These are phyloP conservation scores for Penicillium bialowiezense DNA, from an alignment of 495 filamentous ascomycete genomes.

Conservation along the genomic window DNA sequence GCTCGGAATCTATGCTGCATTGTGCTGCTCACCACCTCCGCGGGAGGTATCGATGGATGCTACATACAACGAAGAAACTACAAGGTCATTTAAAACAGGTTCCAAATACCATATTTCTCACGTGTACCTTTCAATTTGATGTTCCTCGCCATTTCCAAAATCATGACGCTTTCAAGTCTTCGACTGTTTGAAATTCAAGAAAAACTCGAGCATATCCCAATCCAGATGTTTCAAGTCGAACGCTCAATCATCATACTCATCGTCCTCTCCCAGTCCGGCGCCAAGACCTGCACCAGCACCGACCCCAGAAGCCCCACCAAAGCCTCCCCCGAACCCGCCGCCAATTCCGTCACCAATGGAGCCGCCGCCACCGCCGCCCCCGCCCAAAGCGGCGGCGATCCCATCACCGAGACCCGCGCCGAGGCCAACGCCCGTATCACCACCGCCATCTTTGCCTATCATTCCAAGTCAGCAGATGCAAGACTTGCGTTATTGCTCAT, in stretches of 20 bases:
- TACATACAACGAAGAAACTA: no score
- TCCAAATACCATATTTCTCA: no score
- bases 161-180: no score
- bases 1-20: no score
- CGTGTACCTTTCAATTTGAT: no score
- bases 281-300: not conserved
- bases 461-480: not conserved
- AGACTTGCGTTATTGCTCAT: no score
- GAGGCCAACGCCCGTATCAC: not conserved
- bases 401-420: not conserved
- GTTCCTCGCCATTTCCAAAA: no score
- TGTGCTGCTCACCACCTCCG: no score
- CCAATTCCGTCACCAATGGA: conserved; percentile 1
- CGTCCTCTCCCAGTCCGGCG: not conserved
- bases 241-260: not conserved
- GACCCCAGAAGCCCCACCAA: not conserved
- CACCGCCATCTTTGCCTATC: not conserved
- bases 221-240: not conserved
- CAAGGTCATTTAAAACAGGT: no score
- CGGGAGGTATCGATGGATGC: no score
- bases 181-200: no score
- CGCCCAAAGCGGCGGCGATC: not conserved
- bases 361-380: conserved; percentile 3
- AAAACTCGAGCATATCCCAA: no score
- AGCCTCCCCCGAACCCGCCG: not conserved